These are phyloP conservation scores for Takakia lepidozioides DNA, from an alignment of 225 moss, liverwort and hornwort genomes.

Conservation along the genomic window DNA sequence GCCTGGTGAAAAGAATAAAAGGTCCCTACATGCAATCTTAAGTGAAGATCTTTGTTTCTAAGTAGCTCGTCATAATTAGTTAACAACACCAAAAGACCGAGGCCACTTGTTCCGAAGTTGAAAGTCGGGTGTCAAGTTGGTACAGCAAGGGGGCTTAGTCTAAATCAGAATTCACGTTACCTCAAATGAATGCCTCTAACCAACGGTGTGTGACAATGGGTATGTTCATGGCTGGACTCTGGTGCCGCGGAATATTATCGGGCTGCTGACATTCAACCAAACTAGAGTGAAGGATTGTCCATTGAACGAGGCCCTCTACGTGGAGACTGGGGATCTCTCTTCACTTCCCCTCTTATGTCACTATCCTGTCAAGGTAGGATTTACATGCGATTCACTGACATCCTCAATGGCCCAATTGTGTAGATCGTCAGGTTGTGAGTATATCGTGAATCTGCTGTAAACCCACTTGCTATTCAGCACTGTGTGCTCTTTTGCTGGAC, in stretches of 20 bases:
- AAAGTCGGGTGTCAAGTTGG: neutral
- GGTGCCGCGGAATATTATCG: neutral
- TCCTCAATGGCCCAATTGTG: constrained; percentile 8
- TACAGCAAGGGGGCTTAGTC: neutral
- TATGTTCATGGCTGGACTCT: neutral
- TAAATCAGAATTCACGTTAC: neutral
- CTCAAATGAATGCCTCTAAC: neutral
- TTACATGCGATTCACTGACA: neutral
- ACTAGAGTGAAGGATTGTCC: constrained; percentile 21
- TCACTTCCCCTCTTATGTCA: constrained; percentile 24
- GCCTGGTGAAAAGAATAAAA: too few species aligned
- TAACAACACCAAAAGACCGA: too few species aligned
- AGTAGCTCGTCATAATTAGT: too few species aligned
- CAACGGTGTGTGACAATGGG: too few species aligned
- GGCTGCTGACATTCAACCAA: too few species aligned
- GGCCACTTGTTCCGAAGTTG: too few species aligned
- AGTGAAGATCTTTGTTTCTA: too few species aligned
- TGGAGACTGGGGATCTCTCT: constrained; percentile 33
- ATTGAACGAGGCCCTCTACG: constrained; percentile 8
- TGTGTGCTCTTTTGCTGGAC: neutral
- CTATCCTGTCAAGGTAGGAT: constrained; percentile 43
- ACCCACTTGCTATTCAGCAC: neutral
- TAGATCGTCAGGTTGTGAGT: constrained; percentile 27
- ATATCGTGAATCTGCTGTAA: neutral
- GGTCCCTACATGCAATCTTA: too few species aligned